A percentile compares a stretch with the other conserved stretches of the same genome.
Conservation (phyloP, 306 rosid species). For the Argentina anserina region DNA sequence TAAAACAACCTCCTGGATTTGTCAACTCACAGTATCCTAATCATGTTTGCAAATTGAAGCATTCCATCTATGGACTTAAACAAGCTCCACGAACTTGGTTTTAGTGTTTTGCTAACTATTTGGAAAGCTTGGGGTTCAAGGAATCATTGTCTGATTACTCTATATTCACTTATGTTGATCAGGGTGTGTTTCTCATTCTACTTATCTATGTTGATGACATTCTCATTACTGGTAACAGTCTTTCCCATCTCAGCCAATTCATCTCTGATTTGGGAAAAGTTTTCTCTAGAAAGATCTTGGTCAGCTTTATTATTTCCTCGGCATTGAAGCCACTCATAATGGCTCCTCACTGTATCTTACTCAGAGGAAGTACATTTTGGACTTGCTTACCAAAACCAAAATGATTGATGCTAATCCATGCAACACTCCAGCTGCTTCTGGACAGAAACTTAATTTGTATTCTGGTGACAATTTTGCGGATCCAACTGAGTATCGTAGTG, state of each 20-base stretch:
- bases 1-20: not conserved
- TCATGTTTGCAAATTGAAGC: not conserved
- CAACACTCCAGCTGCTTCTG: not conserved
- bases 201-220: not conserved
- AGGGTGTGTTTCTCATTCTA: not conserved
- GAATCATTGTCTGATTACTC: not conserved
- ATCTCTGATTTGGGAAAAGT: not conserved
- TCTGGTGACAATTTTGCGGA: not conserved
- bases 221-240: not conserved
- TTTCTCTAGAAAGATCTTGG: not conserved
- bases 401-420: not conserved
- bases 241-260: not conserved
- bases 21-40: not conserved
- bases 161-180: not conserved
- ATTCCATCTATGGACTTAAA: not conserved
- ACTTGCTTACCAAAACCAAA: not conserved
- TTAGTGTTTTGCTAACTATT: not conserved
- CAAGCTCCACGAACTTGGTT: not conserved
- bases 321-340: not conserved
- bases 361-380: not conserved
- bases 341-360: too few species aligned
- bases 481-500: not conserved
- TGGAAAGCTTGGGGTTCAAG: not conserved
- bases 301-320: not conserved
- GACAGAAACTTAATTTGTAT: not conserved